These are phyloP conservation scores for Lippia alba DNA, from an alignment of 305 asterid genomes.

Conservation along the genomic window DNA sequence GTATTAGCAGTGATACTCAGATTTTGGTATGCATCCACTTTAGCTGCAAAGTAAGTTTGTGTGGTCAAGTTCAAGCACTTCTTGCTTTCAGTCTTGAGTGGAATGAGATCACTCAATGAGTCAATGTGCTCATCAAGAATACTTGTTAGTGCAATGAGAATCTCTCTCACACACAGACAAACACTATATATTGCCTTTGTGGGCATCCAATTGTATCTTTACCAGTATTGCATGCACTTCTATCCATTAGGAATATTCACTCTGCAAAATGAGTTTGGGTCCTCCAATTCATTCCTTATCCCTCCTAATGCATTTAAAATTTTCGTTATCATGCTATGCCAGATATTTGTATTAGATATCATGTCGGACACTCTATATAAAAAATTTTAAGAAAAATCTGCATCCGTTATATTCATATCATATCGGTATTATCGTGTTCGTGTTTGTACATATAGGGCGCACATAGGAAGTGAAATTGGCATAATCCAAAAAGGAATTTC, in stretches of 20 bases:
- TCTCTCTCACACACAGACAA: no score
- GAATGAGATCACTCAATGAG: constrained; percentile 22
- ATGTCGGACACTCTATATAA: no score
- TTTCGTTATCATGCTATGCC: no score
- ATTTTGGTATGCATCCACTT: constrained; percentile 27
- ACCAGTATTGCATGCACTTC: constrained; percentile 1
- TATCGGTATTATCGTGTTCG: neutral
- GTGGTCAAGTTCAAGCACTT: constrained; percentile 29
- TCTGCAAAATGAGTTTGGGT: constrained; percentile 13
- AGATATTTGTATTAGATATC: no score
- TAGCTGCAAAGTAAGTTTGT: constrained; percentile 33
- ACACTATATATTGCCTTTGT: no score
- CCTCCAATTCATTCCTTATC: constrained; percentile 18
- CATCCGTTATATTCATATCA: no score
- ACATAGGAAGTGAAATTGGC: neutral
- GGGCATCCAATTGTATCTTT: constrained; percentile 10
- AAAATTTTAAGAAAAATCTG: no score
- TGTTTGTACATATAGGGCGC: neutral
- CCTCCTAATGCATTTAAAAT: neutral
- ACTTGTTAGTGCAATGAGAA: constrained; percentile 6
- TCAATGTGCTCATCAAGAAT: constrained; percentile 7
- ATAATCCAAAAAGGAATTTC: neutral
- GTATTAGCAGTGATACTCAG: neutral
- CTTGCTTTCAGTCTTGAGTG: constrained; percentile 30
- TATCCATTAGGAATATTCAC: constrained; percentile 43